Evolutionary conservation across 306 rosid genomes (phyloP).

Genomic region (Rosa chinensis): DNA sequence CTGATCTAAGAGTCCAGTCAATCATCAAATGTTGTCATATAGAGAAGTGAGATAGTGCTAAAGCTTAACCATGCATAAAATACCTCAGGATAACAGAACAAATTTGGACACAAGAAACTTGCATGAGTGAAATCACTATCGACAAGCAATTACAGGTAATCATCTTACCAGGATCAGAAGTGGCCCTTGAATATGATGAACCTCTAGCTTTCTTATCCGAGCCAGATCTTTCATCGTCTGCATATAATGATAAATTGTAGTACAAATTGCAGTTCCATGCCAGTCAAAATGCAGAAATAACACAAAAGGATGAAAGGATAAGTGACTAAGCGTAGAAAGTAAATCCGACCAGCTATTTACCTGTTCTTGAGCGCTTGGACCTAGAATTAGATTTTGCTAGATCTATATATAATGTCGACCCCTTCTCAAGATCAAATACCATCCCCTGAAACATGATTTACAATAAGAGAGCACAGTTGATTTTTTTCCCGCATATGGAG

Average conservation of each 20-base stretch:
- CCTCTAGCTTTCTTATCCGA: slow-evolving; percentile 82
- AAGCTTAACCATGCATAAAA: slow-evolving; percentile 3
- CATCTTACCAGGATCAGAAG: slow-evolving; percentile 74
- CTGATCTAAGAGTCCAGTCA: slow-evolving; percentile 43
- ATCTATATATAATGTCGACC: slow-evolving; percentile 78
- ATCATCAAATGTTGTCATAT: slow-evolving; percentile 19
- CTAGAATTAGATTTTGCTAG: slow-evolving; percentile 94
- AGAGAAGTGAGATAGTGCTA: slow-evolving; percentile 18
- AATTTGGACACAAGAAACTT: slow-evolving; percentile 17
- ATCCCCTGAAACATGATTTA: slow-evolving; percentile 64
- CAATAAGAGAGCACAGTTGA: slow-evolving; percentile 17
- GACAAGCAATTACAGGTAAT: slow-evolving; percentile 21
- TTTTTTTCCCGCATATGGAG: not conserved
- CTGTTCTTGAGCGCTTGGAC: slow-evolving; percentile 77
- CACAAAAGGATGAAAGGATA: not conserved
- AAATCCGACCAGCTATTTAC: slow-evolving; percentile 25
- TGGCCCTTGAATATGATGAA: slow-evolving; percentile 49
- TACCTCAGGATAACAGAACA: slow-evolving; percentile 11
- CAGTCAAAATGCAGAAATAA: slow-evolving; percentile 13
- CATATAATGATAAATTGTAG: slow-evolving; percentile 24
- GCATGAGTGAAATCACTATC: slow-evolving; percentile 9
- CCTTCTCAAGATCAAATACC: slow-evolving; percentile 96
- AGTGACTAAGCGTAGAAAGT: not conserved
- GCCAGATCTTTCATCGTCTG: slow-evolving; percentile 75
- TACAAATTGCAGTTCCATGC: slow-evolving; percentile 21